A percentile compares a stretch with the other conserved stretches of the same genome.
Evolutionary conservation across 129 eudicot genomes (phyloP).

Genomic region (Tagetes patula): DNA sequence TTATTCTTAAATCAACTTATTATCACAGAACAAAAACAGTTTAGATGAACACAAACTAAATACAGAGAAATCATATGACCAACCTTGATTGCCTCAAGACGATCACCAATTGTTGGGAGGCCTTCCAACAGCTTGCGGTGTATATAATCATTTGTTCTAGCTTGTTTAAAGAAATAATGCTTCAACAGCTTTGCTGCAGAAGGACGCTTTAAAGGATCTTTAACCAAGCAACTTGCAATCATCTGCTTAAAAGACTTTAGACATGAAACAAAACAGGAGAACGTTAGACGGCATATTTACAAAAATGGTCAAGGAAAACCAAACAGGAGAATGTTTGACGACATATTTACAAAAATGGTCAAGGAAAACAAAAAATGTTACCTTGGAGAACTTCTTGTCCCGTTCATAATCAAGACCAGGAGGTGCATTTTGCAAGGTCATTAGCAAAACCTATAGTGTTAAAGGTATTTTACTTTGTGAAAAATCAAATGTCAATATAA

Average conservation of each 20-base stretch:
- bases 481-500: background rate
- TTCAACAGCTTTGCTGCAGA: slow-evolving; percentile 40
- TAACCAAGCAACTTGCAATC: slow-evolving; percentile 52
- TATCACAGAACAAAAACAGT: slow-evolving; percentile 21
- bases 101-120: slow-evolving; percentile 88
- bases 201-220: slow-evolving; percentile 48
- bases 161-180: slow-evolving; percentile 45
- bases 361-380: slow-evolving; percentile 22
- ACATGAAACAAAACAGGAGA: slow-evolving; percentile 10
- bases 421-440: slow-evolving; percentile 46
- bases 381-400: slow-evolving; percentile 43
- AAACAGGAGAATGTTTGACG: background rate
- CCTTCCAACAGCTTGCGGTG: slow-evolving; percentile 48
- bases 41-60: background rate
- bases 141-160: slow-evolving; percentile 48
- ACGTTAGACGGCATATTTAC: no score
- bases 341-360: slow-evolving; percentile 10
- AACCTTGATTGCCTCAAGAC: slow-evolving; percentile 75
- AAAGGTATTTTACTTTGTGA: slow-evolving; percentile 9
- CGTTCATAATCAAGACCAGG: slow-evolving; percentile 40
- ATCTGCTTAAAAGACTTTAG: slow-evolving; percentile 53
- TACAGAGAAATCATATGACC: slow-evolving; percentile 10
- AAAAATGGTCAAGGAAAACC: no score
- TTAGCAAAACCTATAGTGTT: slow-evolving; percentile 35
- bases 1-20: slow-evolving; percentile 14